Evolutionary conservation across 768 basidiomycete genomes (phyloP).

Genomic region (Macrolepiota dolichaula): DNA sequence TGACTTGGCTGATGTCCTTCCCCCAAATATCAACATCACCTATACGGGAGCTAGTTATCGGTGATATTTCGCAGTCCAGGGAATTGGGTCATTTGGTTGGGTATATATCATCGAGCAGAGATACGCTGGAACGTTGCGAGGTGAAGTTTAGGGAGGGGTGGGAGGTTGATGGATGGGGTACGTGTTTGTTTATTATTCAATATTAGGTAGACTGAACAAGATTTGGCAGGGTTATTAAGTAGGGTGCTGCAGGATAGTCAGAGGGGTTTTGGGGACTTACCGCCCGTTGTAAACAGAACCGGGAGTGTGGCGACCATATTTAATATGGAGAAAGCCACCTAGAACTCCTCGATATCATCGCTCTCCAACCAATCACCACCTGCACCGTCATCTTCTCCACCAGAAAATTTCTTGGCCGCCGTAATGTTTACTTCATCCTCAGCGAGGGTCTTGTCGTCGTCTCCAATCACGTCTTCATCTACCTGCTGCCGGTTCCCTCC

Average conservation of each 20-base stretch:
- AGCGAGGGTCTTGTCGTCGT: slow-evolving; percentile 13
- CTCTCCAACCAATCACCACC: slow-evolving; percentile 51
- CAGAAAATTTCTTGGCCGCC: background rate
- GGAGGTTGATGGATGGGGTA: background rate
- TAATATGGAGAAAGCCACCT: slow-evolving; percentile 3
- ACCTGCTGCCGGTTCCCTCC: slow-evolving; percentile 30
- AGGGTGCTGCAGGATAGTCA: background rate
- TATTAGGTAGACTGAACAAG: background rate
- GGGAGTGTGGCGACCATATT: background rate
- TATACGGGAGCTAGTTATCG: background rate
- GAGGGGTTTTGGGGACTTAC: background rate
- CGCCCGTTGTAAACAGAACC: background rate
- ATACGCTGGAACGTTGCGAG: background rate
- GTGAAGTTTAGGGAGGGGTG: background rate
- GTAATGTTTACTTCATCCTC: slow-evolving; percentile 16
- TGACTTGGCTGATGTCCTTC: background rate
- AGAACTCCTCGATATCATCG: slow-evolving; percentile 58
- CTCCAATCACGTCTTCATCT: slow-evolving; percentile 28
- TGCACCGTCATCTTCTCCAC: slow-evolving; percentile 25
- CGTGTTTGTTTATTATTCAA: background rate
- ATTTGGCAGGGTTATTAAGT: background rate
- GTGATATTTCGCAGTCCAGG: background rate
- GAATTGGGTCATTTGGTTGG: background rate
- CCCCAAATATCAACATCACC: background rate
- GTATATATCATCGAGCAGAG: background rate